Base-by-base conservation (phyloP, 306 rosid species). In the Lathyrus tuberosus region DNA sequence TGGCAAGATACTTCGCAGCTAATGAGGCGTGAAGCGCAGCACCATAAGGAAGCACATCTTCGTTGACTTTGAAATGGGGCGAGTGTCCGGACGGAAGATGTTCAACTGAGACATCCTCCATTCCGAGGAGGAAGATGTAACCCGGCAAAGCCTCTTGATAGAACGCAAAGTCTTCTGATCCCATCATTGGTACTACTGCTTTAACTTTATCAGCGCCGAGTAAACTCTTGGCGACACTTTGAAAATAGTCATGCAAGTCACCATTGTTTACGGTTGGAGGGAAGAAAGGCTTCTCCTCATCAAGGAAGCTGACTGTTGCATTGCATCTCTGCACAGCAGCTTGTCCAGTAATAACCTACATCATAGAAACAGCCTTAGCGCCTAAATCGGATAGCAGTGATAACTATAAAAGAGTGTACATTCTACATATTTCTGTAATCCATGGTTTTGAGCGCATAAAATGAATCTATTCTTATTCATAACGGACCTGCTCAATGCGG, bases 1-100 rank as follows among this genome's bases (percentile, higher is more conserved):
- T 83, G 8, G 62, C 74, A 63, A 91, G 94, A 74, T 84, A 89
- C 3, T 69, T 71, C 30, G 77, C 57, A 28, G 97, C 97, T 62
- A 94, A 70, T 13, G 97, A 86, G 10, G 99, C 96, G 51, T 91
- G 97, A 76, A 94, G 91, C 30, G 99, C 96, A 73, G 97, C 99
- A 38, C 99, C 99, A 61, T 85, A 89, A 62, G 92, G 88, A 70
- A 94, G 85, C 41, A 62, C 91, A 35, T 87, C 96, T 84, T 94
- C 99, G 4, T 94, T 91, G 78, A 91, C 26, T 65, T 63, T 80
- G 82, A 81, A 91, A 80, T 80, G 52, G 6, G 97, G 88, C 1
- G 92, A 81, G 75, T 94, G 99, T 15, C 18, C 78, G 0, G 79
- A 58, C 14, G 79, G 74, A 65, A 82, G 79, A 53, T 14, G 78